A percentile compares a stretch with the other conserved stretches of the same genome.
phyloP scores from a whole-genome alignment of 176 grass and related monocot species.

The Bonia amplexicaulis region DNA sequence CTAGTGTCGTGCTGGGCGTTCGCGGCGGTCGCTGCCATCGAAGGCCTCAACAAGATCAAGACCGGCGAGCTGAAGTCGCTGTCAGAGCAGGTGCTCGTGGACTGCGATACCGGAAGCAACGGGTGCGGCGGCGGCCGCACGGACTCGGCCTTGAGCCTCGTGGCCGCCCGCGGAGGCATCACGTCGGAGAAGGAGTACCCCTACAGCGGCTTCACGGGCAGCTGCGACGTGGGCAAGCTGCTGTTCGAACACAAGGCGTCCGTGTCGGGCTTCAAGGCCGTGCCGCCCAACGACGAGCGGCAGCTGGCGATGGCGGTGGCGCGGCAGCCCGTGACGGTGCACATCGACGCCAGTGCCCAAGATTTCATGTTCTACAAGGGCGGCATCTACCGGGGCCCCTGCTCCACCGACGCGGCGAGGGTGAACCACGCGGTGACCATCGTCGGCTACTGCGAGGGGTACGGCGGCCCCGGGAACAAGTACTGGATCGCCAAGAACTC shows the following conservation, averaged over 20 bases:
- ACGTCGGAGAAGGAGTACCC: constrained; percentile 17
- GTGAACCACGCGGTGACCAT: constrained; percentile 44
- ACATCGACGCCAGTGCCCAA: constrained; percentile 12
- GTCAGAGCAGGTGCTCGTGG: constrained; percentile 40
- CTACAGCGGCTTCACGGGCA: constrained; percentile 7
- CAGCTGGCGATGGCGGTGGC: constrained; percentile 37
- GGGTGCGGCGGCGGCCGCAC: constrained; percentile 31
- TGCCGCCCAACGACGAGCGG: constrained; percentile 29
- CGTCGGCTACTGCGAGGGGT: constrained; percentile 42
- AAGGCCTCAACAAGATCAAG: constrained; percentile 44
- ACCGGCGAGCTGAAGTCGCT: constrained; percentile 31
- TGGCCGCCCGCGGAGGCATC: constrained; percentile 23
- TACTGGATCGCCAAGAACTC: constrained; percentile 59
- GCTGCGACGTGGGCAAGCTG: not conserved
- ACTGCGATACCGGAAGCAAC: constrained; percentile 26
- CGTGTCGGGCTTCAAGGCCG: not conserved
- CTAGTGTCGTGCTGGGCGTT: constrained; percentile 42
- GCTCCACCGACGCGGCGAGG: not conserved
- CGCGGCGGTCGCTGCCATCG: constrained; percentile 34
- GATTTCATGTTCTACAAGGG: constrained; percentile 48
- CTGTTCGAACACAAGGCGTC: not conserved
- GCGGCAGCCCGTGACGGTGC: constrained; percentile 46
- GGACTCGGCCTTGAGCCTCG: constrained; percentile 27
- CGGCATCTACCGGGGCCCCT: constrained; percentile 38
- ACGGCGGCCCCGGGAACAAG: not conserved